phyloP scores from a whole-genome alignment of 1,284 basidiomycete species.

The Pseudozyma sp. region DNA sequence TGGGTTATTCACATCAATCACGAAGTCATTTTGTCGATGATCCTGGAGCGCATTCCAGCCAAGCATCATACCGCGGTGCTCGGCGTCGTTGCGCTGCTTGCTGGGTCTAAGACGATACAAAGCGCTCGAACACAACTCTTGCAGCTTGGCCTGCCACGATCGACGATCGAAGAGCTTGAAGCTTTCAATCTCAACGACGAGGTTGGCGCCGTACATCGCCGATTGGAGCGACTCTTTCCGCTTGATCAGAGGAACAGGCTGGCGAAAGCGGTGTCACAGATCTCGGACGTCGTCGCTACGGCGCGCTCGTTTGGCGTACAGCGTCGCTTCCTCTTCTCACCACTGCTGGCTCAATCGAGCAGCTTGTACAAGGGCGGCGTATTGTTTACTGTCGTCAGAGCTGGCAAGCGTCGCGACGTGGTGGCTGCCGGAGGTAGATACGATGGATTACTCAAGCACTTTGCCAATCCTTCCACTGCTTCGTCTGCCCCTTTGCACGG shows the following conservation, averaged over 20 bases:
- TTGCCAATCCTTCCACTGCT: conserved; percentile 72
- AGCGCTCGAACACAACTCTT: conserved; percentile 53
- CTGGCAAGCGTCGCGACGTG: conserved; percentile 77
- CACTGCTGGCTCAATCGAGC: conserved; percentile 75
- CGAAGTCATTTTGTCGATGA: conserved; percentile 52
- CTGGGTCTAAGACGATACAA: conserved; percentile 44
- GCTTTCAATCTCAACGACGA: conserved; percentile 58
- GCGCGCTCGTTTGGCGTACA: conserved; percentile 76
- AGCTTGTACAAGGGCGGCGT: conserved; percentile 79
- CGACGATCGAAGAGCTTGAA: conserved; percentile 67
- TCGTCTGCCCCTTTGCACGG: conserved; percentile 72
- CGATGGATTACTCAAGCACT: conserved; percentile 78
- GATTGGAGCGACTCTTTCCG: conserved; percentile 55
- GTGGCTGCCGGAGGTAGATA: conserved; percentile 84
- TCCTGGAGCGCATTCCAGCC: conserved; percentile 62
- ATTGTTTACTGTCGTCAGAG: conserved; percentile 78
- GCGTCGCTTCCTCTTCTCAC: conserved; percentile 77
- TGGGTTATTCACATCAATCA: conserved; percentile 68
- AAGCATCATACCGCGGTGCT: conserved; percentile 58
- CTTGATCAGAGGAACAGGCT: conserved; percentile 59
- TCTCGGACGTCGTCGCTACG: conserved; percentile 77
- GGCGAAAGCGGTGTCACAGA: conserved; percentile 71
- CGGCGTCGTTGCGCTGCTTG: conserved; percentile 44
- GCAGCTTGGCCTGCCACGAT: conserved; percentile 55
- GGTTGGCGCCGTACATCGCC: conserved; percentile 44